A percentile compares a stretch with the other conserved stretches of the same genome.
These are phyloP conservation scores for Fraxinus sp. DNA, from an alignment of 305 asterid species.

Conservation along the genomic window DNA sequence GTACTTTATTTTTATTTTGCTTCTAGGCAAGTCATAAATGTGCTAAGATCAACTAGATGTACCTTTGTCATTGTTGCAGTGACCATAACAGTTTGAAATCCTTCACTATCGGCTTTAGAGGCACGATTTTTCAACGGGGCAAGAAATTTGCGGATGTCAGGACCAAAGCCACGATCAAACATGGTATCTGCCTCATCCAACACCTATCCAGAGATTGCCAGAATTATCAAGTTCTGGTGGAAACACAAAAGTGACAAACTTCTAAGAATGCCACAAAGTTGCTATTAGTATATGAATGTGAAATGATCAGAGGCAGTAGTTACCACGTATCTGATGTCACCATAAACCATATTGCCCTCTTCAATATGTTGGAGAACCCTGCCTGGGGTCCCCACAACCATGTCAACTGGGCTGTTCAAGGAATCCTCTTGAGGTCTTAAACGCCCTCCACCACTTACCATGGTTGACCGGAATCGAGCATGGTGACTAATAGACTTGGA, in stretches of 20 bases:
- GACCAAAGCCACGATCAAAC: constrained; percentile 99
- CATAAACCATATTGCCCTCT: constrained; percentile 93
- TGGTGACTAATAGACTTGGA: constrained; percentile 87
- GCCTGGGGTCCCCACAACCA: constrained; percentile 98
- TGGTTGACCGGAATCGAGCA: constrained; percentile 90
- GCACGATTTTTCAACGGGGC: constrained; percentile 86
- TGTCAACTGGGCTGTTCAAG: constrained; percentile 83
- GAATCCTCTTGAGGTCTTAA: constrained; percentile 94
- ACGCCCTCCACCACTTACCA: constrained; percentile 98
- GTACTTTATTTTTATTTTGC: neutral
- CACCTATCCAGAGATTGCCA: constrained; percentile 51
- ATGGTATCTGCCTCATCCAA: constrained; percentile 98
- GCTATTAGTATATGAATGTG: constrained; percentile 13
- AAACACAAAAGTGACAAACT: constrained; percentile 13
- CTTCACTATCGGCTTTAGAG: constrained; percentile 57
- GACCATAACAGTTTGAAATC: constrained; percentile 88
- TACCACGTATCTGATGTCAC: constrained; percentile 94
- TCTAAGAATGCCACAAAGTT: neutral
- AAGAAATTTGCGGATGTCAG: constrained; percentile 88
- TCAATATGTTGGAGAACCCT: constrained; percentile 95
- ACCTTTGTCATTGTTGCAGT: constrained; percentile 99
- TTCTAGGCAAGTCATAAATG: neutral
- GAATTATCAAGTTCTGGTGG: constrained; percentile 13
- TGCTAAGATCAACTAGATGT: constrained; percentile 20
- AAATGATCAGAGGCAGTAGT: constrained; percentile 7